These are phyloP conservation scores for Solanum appendiculatum DNA, from an alignment of 257 asterid genomes.

Conservation along the genomic window DNA sequence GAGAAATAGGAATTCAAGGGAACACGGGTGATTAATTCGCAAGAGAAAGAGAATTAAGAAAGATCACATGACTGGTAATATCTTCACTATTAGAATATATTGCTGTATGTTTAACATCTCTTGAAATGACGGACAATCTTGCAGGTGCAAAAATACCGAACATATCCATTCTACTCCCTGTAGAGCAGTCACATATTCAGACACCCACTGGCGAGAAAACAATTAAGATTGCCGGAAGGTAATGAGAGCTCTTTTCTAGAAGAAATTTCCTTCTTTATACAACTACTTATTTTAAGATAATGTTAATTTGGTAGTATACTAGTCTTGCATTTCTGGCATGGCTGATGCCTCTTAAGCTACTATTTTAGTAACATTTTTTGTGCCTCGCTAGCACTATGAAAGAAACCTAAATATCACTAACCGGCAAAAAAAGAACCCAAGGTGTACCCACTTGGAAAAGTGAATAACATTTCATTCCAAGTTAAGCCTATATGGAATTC, in stretches of 20 bases:
- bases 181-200: constrained; percentile 51
- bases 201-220: constrained; percentile 57
- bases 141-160: constrained; percentile 87
- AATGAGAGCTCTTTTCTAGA: background rate
- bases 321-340: background rate
- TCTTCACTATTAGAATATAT: background rate
- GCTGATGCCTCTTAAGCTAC: background rate
- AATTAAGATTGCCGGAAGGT: constrained; percentile 75
- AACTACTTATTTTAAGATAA: background rate
- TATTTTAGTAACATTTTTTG: background rate
- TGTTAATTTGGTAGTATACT: background rate
- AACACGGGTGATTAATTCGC: background rate
- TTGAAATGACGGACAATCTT: constrained; percentile 3
- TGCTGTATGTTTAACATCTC: background rate
- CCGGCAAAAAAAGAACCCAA: background rate
- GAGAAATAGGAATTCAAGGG: background rate
- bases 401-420: background rate
- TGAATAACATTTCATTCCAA: background rate
- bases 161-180: constrained; percentile 55
- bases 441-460: background rate
- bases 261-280: background rate
- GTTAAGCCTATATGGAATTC: background rate
- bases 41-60: background rate
- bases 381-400: background rate
- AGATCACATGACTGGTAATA: background rate